phyloP scores from a whole-genome alignment of 202 grass and related monocot genomes.

The Miscanthus sacchariflorus region DNA sequence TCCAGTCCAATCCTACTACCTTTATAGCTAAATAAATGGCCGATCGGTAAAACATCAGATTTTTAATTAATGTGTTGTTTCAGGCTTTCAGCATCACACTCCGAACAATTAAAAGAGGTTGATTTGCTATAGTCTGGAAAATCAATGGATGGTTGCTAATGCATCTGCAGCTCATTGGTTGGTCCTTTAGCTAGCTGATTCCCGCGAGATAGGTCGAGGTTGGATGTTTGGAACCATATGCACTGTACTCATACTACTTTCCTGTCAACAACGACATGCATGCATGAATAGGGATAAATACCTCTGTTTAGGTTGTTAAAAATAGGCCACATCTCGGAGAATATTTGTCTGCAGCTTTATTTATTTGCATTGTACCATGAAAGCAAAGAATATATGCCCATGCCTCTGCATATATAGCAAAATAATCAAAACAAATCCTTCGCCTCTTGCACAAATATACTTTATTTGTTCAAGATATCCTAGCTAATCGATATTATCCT shows the following conservation, averaged over 20 bases:
- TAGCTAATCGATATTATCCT: background rate
- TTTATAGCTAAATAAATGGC: background rate
- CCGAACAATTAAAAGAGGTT: background rate
- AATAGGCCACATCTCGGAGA: background rate
- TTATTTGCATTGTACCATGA: slow-evolving; percentile 30
- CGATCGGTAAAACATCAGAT: background rate
- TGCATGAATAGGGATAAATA: slow-evolving; percentile 34
- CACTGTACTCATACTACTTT: background rate
- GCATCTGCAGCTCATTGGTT: slow-evolving; percentile 21
- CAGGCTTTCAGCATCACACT: background rate
- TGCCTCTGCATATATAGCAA: background rate
- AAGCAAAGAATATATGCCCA: slow-evolving; percentile 28
- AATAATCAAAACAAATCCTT: slow-evolving; percentile 1
- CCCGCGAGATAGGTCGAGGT: background rate
- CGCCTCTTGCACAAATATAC: background rate
- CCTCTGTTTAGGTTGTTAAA: slow-evolving; percentile 21
- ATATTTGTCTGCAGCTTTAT: slow-evolving; percentile 10
- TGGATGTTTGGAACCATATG: background rate
- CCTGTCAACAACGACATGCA: background rate
- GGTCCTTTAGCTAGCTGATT: background rate
- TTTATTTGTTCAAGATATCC: background rate
- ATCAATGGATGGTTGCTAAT: background rate
- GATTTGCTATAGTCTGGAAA: background rate
- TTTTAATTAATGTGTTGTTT: background rate
- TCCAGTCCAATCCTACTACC: background rate